Evolutionary conservation across 2,329 filamentous ascomycete genomes (phyloP).

Genomic region (Fusarium circinatum): DNA sequence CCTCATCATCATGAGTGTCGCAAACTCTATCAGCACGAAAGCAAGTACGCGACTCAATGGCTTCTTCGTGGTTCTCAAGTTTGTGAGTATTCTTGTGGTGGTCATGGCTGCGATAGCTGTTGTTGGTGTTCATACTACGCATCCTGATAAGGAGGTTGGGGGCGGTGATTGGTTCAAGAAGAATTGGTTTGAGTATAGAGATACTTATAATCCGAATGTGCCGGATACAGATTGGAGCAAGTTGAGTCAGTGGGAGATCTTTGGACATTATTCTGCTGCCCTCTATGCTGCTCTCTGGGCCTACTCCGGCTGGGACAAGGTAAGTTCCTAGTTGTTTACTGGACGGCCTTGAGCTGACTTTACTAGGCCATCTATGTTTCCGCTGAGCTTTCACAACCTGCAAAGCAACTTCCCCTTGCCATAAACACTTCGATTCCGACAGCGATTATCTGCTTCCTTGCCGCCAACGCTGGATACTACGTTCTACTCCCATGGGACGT

Average conservation of each 20-base stretch:
- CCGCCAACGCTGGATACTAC: conserved; percentile 71
- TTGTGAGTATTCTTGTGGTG: conserved; percentile 58
- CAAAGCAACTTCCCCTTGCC: conserved; percentile 66
- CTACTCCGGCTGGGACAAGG: conserved; percentile 75
- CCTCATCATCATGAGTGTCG: conserved; percentile 57
- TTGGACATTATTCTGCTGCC: conserved; percentile 69
- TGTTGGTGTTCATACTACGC: conserved; percentile 51
- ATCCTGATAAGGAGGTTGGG: conserved; percentile 53
- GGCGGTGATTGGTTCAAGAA: conserved; percentile 63
- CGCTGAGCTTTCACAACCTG: conserved; percentile 62
- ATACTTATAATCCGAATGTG: conserved; percentile 61
- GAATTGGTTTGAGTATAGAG: conserved; percentile 65
- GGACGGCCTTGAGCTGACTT: fast-evolving
- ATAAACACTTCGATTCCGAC: conserved; percentile 70
- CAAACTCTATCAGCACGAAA: conserved; percentile 66
- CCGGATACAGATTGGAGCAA: conserved; percentile 59
- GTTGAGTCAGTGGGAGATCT: conserved; percentile 65
- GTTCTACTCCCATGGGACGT: conserved; percentile 69
- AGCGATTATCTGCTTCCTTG: conserved; percentile 68
- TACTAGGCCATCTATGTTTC: conserved; percentile 64
- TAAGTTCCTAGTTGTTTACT: conserved; percentile 38
- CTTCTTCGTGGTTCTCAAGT: conserved; percentile 66
- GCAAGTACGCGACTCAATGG: conserved; percentile 65
- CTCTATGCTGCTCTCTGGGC: conserved; percentile 72
- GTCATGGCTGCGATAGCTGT: conserved; percentile 62